Percentiles rank a stretch among this genome's conserved stretches.
Evolutionary conservation across 768 basidiomycete genomes (phyloP).

Genomic region (Dacryopinax spathularia): DNA sequence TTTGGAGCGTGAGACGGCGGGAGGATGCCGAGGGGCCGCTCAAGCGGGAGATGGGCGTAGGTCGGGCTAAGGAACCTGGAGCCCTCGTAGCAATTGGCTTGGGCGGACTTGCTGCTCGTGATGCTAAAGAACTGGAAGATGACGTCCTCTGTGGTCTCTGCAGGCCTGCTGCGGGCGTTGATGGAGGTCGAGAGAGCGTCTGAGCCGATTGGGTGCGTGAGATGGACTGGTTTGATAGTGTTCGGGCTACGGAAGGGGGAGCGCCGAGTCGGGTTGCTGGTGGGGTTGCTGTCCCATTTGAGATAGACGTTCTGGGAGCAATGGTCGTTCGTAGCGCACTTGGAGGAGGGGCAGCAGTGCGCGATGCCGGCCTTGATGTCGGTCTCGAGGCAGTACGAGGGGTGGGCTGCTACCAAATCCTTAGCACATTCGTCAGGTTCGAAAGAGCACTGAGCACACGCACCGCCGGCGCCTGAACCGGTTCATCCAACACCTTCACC

Average conservation of each 20-base stretch:
- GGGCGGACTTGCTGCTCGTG: slow-evolving; percentile 17
- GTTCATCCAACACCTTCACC: slow-evolving; percentile 44
- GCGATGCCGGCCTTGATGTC: not conserved
- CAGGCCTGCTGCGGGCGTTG: slow-evolving; percentile 12
- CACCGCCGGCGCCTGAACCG: slow-evolving; percentile 14
- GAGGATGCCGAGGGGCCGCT: slow-evolving; percentile 21
- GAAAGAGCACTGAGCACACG: not conserved
- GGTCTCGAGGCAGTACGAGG: not conserved
- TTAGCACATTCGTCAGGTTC: too few species aligned
- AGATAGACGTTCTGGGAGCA: not conserved
- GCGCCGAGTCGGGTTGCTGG: slow-evolving; percentile 7
- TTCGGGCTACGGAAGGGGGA: not conserved
- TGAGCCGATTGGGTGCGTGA: slow-evolving; percentile 42
- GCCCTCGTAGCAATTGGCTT: slow-evolving; percentile 30
- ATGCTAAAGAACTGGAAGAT: slow-evolving; percentile 10
- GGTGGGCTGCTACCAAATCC: too few species aligned
- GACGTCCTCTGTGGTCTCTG: slow-evolving; percentile 7
- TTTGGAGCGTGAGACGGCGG: slow-evolving; percentile 43
- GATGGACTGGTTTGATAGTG: slow-evolving; percentile 32
- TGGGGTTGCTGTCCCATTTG: not conserved
- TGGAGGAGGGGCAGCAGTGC: not conserved
- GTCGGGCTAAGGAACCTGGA: slow-evolving; percentile 21
- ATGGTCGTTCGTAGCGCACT: not conserved
- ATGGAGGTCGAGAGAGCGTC: slow-evolving; percentile 9
- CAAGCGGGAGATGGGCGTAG: slow-evolving; percentile 9